These are phyloP conservation scores for Talaromyces borbonicus DNA, from an alignment of 495 filamentous ascomycete genomes.

Conservation along the genomic window DNA sequence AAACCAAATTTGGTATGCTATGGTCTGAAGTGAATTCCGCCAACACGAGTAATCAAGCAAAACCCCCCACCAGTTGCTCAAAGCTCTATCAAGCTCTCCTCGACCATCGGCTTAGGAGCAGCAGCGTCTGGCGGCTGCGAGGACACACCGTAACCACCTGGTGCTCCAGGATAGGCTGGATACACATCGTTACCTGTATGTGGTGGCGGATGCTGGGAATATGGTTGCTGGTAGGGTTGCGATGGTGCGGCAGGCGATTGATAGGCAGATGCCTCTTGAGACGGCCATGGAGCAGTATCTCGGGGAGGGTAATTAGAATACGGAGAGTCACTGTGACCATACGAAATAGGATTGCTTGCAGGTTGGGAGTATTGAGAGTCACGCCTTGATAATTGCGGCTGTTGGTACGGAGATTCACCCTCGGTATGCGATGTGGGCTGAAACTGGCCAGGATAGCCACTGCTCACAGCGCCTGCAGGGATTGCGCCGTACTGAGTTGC, in stretches of 20 bases:
- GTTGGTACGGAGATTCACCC: slow-evolving; percentile 22
- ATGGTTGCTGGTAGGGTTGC: slow-evolving; percentile 25
- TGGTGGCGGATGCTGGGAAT: slow-evolving; percentile 33
- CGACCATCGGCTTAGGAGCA: slow-evolving; percentile 48
- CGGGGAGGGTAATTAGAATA: slow-evolving; percentile 20
- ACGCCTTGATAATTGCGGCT: slow-evolving; percentile 15
- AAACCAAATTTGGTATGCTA: background rate
- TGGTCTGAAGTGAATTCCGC: background rate
- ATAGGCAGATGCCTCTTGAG: slow-evolving; percentile 15
- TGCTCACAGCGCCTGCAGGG: slow-evolving; percentile 21
- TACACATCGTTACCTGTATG: slow-evolving; percentile 34
- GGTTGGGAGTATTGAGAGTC: slow-evolving; percentile 25
- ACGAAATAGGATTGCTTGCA: background rate
- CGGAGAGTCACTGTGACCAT: slow-evolving; percentile 19
- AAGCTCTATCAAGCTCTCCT: slow-evolving; percentile 87
- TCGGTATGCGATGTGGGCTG: slow-evolving; percentile 16
- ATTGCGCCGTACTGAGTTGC: slow-evolving; percentile 12
- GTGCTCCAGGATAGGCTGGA: slow-evolving; percentile 33
- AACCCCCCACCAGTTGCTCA: slow-evolving; percentile 14
- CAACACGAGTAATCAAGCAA: background rate
- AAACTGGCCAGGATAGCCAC: slow-evolving; percentile 14
- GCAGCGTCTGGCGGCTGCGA: slow-evolving; percentile 28
- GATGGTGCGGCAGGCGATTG: slow-evolving; percentile 20
- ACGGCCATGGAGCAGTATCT: slow-evolving; percentile 20
- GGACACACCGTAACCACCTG: slow-evolving; percentile 54